Evolutionary conservation across 2,329 filamentous ascomycete species (phyloP).

Genomic region (Clathrospora elynae): DNA sequence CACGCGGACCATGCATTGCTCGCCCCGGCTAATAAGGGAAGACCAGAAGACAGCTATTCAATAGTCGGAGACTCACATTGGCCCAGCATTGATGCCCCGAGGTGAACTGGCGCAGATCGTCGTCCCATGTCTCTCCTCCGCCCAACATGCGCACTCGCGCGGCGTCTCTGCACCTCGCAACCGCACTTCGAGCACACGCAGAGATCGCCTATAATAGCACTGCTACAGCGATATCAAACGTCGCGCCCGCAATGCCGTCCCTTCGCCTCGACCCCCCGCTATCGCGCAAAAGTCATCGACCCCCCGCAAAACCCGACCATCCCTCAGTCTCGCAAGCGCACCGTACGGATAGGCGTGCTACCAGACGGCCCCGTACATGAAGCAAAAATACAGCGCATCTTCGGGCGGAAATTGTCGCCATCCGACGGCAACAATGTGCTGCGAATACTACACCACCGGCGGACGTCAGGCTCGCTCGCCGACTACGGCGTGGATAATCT

Average conservation of each 20-base stretch:
- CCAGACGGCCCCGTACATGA: conserved; percentile 37
- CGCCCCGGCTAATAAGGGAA: not conserved
- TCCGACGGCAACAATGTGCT: conserved; percentile 45
- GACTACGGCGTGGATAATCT: conserved; percentile 48
- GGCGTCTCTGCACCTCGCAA: conserved; percentile 33
- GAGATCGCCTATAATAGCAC: conserved; percentile 29
- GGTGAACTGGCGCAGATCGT: conserved; percentile 12
- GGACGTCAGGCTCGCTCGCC: conserved; percentile 47
- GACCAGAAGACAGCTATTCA: conserved; percentile 1
- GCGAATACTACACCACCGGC: conserved; percentile 48
- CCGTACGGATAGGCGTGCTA: conserved; percentile 41
- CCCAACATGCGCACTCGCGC: conserved; percentile 34
- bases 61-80: not conserved
- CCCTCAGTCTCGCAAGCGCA: conserved; percentile 33
- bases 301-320: conserved; percentile 29
- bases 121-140: conserved; percentile 39
- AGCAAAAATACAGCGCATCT: conserved; percentile 35
- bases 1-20: conserved; percentile 17
- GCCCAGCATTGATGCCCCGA: not conserved
- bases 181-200: conserved; percentile 23
- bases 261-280: conserved; percentile 32
- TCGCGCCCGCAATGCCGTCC: conserved; percentile 27
- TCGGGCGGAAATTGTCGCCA: conserved; percentile 36
- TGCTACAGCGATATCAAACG: conserved; percentile 20
- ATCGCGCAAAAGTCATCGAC: conserved; percentile 33